Base-by-base conservation (phyloP, 202 grass and related monocot genomes). In the Setaria italica region DNA sequence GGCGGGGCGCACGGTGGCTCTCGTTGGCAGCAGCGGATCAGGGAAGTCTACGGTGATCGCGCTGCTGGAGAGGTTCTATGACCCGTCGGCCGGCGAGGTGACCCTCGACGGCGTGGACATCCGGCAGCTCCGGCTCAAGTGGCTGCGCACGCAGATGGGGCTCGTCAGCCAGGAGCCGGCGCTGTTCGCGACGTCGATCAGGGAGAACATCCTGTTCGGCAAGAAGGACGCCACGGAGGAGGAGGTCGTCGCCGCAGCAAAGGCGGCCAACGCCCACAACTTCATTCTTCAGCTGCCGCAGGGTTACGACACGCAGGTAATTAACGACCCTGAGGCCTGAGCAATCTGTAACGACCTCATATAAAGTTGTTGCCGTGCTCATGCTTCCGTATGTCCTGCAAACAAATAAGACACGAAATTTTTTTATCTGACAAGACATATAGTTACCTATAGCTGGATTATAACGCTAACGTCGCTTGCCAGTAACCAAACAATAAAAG, bases 91-190 rank as follows among this genome's bases (percentile, higher is more conserved):
- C 0, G 95, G 95, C 1, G 80, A 89, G 85, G 89, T 98, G 68
- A 21, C 76, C 16, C 21, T 98, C 0, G 95, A 98, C 58, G 91
- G 91, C 57, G 66, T 95, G 11, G 87, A 95, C 85, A 92, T 95
- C 78, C 92, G 80, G 65, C 80, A 51, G 68, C 77, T 97, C 14
- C 77, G 78, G 58, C 89, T 95, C 42, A 95, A 93, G 73, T 95
- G 95, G 95, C 73, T 98, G 74, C 79, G 95, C 51, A 59, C 90
- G 11, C 92, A 97, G 83, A 97, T 97, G 43, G 95, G 95, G 17
- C 87, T 98, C 6, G 95, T 98, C 3, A 98, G 91, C 83, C 95
- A 98, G 41, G 95, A 98, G 85, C 95, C 95, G 20, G 92, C 92
- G 49, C 70, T 98, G 49, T 98, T 98, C 70, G 95, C 95, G 12